Percentiles rank a stretch among this genome's conserved stretches.
Evolutionary conservation across 192 early-diverging fungal genomes (phyloP).

Genomic region (Coemansia sp.): DNA sequence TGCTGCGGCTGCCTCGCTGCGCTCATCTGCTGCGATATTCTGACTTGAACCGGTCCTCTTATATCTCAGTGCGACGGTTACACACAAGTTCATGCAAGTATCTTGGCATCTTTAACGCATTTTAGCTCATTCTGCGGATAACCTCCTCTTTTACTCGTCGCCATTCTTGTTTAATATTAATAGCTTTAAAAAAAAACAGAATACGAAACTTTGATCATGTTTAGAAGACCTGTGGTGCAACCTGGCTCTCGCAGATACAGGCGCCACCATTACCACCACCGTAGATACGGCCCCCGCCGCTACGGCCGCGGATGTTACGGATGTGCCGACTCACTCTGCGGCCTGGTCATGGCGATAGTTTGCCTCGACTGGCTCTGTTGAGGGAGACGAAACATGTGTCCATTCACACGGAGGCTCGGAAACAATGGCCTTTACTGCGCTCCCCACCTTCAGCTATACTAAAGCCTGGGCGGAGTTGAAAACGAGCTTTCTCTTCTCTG

Average conservation of each 20-base stretch:
- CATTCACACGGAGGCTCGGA: not conserved
- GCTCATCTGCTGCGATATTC: not conserved
- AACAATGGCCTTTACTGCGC: not conserved
- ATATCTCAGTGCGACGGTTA: not conserved
- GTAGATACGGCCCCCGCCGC: too few species aligned
- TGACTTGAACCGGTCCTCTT: not conserved
- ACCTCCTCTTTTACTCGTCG: too few species aligned
- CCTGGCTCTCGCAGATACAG: not conserved
- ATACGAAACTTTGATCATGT: too few species aligned
- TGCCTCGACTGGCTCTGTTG: conserved; percentile 4
- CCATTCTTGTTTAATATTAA: too few species aligned
- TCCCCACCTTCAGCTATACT: too few species aligned
- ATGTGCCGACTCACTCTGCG: not conserved
- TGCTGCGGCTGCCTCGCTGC: not conserved
- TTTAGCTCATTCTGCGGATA: too few species aligned
- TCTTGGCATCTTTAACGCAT: not conserved
- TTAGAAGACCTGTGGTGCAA: not conserved
- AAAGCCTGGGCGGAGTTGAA: not conserved
- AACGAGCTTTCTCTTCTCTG: not conserved
- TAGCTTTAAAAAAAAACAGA: too few species aligned
- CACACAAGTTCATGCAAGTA: not conserved
- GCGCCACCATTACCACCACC: not conserved
- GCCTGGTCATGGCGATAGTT: not conserved
- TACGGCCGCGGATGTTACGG: not conserved
- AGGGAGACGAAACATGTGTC: not conserved